Percentiles rank a stretch among this genome's conserved stretches.
These are phyloP conservation scores for Paecilomyces dactylethromorphus DNA, from an alignment of 2,329 filamentous ascomycete genomes.

Conservation along the genomic window DNA sequence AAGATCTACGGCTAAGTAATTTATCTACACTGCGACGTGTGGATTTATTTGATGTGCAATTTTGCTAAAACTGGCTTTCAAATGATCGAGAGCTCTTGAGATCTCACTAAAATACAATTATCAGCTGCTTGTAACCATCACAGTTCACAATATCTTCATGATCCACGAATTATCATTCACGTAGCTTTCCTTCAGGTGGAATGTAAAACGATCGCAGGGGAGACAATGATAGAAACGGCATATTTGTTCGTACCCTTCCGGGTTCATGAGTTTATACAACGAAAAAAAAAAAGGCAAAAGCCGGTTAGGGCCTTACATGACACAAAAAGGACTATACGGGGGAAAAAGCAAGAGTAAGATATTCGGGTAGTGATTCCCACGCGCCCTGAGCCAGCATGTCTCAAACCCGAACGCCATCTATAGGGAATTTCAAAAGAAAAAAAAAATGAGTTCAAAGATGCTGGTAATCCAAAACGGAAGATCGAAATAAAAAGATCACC, in stretches of 20 bases:
- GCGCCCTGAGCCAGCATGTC: slow-evolving; percentile 24
- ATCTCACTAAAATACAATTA: background rate
- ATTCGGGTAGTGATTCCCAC: slow-evolving; percentile 6
- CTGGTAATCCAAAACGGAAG: background rate
- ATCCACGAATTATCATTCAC: too few species aligned
- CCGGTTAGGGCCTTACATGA: slow-evolving; percentile 4
- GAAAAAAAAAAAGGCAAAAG: slow-evolving; percentile 9
- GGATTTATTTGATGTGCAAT: background rate
- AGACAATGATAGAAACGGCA: background rate
- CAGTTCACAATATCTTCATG: background rate
- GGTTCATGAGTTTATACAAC: slow-evolving; percentile 5
- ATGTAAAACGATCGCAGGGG: background rate
- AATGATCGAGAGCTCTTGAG: background rate
- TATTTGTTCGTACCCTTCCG: background rate
- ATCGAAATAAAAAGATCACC: slow-evolving; percentile 19
- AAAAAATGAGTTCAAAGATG: slow-evolving; percentile 5
- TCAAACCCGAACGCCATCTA: slow-evolving; percentile 32
- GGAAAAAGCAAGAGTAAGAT: slow-evolving; percentile 12
- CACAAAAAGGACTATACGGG: slow-evolving; percentile 6
- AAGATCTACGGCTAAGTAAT: too few species aligned
- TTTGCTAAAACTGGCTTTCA: background rate
- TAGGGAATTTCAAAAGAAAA: slow-evolving; percentile 27
- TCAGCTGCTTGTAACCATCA: background rate
- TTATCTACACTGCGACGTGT: background rate
- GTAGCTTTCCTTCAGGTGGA: background rate